Evolutionary conservation across 805 yeast genomes (phyloP).

Genomic region (Sugiyamaella floridensis): DNA sequence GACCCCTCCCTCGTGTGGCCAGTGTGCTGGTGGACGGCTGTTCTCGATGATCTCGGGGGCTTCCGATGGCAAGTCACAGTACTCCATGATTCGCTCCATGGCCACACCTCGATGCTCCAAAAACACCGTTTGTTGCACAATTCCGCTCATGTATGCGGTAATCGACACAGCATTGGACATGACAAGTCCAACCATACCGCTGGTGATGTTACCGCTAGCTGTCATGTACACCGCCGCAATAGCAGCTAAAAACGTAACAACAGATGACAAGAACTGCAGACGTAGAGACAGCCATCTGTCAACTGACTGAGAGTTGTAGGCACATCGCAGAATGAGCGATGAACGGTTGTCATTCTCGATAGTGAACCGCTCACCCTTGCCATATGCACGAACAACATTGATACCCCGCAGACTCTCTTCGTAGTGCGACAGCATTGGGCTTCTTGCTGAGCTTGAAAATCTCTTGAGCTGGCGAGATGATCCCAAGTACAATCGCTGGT

Average conservation of each 20-base stretch:
- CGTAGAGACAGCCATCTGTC: constrained; percentile 91
- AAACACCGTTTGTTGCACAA: constrained; percentile 86
- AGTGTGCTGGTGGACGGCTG: constrained; percentile 52
- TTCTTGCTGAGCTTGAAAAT: constrained; percentile 54
- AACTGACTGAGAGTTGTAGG: constrained; percentile 72
- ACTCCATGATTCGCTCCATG: constrained; percentile 46
- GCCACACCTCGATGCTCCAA: constrained; percentile 87
- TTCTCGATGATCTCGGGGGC: constrained; percentile 58
- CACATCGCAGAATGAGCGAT: constrained; percentile 73
- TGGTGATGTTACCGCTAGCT: constrained; percentile 56
- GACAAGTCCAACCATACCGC: constrained; percentile 83
- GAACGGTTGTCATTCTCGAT: constrained; percentile 36
- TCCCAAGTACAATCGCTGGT: constrained; percentile 58
- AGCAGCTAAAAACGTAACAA: constrained; percentile 42
- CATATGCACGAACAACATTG: constrained; percentile 66
- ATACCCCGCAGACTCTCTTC: constrained; percentile 74
- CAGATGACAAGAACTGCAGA: constrained; percentile 63
- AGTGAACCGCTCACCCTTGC: constrained; percentile 55
- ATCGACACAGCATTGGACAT: constrained; percentile 78
- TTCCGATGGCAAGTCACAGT: constrained; percentile 39
- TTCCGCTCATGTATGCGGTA: constrained; percentile 81
- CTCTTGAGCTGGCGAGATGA: constrained; percentile 73
- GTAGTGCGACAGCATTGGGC: constrained; percentile 72
- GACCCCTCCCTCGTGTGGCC: constrained; percentile 68
- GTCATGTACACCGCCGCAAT: constrained; percentile 45